These are phyloP conservation scores for Phaeosphaeriaceae sp. DNA, from an alignment of 2,329 filamentous ascomycete genomes.

Conservation along the genomic window DNA sequence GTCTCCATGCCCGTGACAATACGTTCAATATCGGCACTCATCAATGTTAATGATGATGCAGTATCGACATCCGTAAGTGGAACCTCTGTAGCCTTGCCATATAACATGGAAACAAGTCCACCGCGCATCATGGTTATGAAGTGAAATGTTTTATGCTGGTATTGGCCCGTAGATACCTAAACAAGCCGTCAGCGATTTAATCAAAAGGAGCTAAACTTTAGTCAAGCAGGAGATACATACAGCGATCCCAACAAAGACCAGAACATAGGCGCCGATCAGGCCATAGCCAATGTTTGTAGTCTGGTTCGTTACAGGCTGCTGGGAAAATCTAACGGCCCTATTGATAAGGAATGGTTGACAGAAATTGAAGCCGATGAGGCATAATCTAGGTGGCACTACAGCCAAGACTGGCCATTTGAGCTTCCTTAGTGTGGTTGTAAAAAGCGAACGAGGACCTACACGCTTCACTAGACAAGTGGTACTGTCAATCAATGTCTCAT, in stretches of 20 bases:
- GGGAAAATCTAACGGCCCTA: constrained; percentile 36
- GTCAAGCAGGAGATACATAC: constrained; percentile 24
- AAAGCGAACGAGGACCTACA: constrained; percentile 30
- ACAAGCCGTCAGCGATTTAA: constrained; percentile 14
- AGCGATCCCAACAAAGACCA: constrained; percentile 45
- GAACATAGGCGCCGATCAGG: constrained; percentile 40
- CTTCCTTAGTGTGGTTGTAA: constrained; percentile 30
- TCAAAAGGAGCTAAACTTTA: not conserved
- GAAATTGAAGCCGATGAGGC: constrained; percentile 46
- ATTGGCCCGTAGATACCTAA: constrained; percentile 43
- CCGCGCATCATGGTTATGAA: constrained; percentile 46
- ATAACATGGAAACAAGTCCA: constrained; percentile 45
- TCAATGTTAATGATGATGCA: constrained; percentile 42
- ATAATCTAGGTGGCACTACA: constrained; percentile 35
- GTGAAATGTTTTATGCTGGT: constrained; percentile 43
- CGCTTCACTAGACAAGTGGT: constrained; percentile 14
- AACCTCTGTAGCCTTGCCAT: constrained; percentile 41
- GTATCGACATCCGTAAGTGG: constrained; percentile 37
- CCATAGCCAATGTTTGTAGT: constrained; percentile 41
- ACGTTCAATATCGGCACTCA: constrained; percentile 47
- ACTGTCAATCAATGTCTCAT: constrained; percentile 4
- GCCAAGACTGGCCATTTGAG: constrained; percentile 41
- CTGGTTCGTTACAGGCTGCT: constrained; percentile 19
- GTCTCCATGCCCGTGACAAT: constrained; percentile 44
- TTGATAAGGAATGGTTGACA: constrained; percentile 47